Conservation (phyloP, 1,284 basidiomycete species). For the Anthracocystis panici-leucophaei region DNA sequence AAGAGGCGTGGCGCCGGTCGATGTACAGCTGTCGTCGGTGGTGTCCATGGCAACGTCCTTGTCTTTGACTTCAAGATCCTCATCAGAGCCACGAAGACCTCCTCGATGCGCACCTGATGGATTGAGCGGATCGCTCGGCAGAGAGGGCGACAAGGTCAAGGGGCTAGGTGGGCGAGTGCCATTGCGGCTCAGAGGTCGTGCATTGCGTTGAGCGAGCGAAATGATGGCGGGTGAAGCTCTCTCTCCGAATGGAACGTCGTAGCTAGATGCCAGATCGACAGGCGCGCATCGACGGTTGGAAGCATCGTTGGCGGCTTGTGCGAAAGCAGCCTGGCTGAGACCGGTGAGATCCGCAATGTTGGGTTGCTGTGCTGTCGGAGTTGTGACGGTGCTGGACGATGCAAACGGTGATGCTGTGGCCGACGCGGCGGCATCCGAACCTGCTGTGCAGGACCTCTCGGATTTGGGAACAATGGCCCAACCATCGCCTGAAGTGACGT, state of each 20-base stretch:
- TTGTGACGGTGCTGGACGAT: background rate
- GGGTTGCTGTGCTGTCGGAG: constrained; percentile 20
- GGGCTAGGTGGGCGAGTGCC: constrained; percentile 33
- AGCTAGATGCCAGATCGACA: constrained; percentile 19
- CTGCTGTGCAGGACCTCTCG: background rate
- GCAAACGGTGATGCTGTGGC: background rate
- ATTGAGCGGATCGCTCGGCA: constrained; percentile 23
- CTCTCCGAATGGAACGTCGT: constrained; percentile 50
- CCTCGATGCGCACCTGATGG: constrained; percentile 49
- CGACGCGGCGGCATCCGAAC: background rate
- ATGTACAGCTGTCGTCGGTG: constrained; percentile 13
- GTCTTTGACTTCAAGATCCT: constrained; percentile 32
- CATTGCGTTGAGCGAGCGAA: constrained; percentile 35
- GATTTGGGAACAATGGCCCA: constrained; percentile 42
- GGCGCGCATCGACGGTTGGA: constrained; percentile 41
- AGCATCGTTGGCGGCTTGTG: constrained; percentile 26
- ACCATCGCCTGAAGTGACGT: constrained; percentile 40
- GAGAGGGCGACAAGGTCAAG: constrained; percentile 22
- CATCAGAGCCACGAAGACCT: constrained; percentile 50
- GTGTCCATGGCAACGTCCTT: constrained; percentile 27
- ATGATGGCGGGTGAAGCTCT: constrained; percentile 50
- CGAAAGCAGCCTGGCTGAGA: constrained; percentile 30
- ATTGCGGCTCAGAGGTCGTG: constrained; percentile 31
- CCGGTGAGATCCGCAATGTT: constrained; percentile 10
- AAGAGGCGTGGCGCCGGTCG: constrained; percentile 40